Conservation (phyloP, 306 rosid species). For the Castanopsis chinensis region DNA sequence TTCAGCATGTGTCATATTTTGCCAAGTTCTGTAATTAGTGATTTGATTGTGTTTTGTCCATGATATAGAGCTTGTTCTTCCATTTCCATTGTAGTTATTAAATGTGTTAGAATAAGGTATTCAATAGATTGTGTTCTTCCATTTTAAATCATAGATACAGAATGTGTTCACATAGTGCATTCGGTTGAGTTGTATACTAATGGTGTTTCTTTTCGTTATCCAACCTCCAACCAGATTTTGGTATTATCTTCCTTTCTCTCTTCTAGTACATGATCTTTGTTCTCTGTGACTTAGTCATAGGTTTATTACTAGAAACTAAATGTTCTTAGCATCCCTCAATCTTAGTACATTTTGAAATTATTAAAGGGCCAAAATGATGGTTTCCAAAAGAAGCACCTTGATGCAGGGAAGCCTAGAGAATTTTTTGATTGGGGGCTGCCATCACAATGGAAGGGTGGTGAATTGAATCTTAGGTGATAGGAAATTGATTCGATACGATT, state of each 20-base stretch:
- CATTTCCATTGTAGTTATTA: neutral
- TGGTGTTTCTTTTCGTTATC: neutral
- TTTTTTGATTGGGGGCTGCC: neutral
- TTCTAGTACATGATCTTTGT: neutral
- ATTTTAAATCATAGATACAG: no score
- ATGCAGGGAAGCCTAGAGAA: neutral
- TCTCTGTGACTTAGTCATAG: neutral
- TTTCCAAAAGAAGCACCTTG: neutral
- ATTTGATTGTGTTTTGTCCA: neutral
- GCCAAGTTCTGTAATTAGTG: neutral
- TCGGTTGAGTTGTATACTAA: neutral
- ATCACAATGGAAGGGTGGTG: neutral
- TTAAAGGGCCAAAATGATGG: neutral
- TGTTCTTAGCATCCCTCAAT: neutral
- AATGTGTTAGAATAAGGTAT: neutral
- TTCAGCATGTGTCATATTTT: neutral
- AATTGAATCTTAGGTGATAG: neutral
- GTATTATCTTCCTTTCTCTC: neutral
- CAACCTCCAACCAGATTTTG: neutral
- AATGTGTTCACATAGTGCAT: neutral
- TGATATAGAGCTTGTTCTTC: neutral
- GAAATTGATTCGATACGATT: neutral
- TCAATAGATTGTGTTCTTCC: no score
- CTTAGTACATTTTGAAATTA: neutral
- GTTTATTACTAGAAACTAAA: neutral